A percentile compares a stretch with the other conserved stretches of the same genome.
Evolutionary conservation across 345 rosid species (phyloP).

Genomic region (Acer yangbiense): DNA sequence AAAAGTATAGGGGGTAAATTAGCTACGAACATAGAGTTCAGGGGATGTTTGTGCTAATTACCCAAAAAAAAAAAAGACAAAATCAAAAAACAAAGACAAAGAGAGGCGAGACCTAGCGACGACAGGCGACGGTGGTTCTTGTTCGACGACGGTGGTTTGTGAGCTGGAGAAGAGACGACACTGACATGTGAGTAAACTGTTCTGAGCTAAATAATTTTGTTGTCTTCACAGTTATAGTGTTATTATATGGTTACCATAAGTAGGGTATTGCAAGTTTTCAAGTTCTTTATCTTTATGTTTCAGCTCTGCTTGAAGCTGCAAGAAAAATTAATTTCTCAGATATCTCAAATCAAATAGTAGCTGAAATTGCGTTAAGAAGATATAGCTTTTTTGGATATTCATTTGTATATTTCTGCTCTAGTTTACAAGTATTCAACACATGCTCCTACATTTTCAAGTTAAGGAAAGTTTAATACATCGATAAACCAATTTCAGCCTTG

Average conservation of each 20-base stretch:
- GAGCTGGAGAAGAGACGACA: no score
- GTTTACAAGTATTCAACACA: slow-evolving; percentile 5
- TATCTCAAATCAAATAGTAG: slow-evolving; percentile 57
- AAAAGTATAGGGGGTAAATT: no score
- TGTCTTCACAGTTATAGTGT: no score
- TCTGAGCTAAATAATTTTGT: neutral
- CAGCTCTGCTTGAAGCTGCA: slow-evolving; percentile 92
- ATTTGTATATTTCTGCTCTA: slow-evolving; percentile 10
- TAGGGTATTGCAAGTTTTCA: neutral
- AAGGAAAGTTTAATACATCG: neutral
- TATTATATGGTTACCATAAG: no score
- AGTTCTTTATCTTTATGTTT: slow-evolving; percentile 11
- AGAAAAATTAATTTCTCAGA: slow-evolving; percentile 73
- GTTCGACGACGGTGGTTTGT: no score
- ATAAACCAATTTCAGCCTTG: neutral
- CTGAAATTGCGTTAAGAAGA: slow-evolving; percentile 76
- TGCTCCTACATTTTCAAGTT: neutral
- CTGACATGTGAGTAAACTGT: no score
- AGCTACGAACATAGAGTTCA: no score
- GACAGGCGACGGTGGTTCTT: no score
- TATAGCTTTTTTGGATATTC: slow-evolving; percentile 23
- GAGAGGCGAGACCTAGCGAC: no score
- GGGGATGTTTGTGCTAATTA: no score
- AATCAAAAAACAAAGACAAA: no score
- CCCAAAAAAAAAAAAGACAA: no score